Base-by-base conservation (phyloP, 139 green algal species). In the Eudorina sp. region DNA sequence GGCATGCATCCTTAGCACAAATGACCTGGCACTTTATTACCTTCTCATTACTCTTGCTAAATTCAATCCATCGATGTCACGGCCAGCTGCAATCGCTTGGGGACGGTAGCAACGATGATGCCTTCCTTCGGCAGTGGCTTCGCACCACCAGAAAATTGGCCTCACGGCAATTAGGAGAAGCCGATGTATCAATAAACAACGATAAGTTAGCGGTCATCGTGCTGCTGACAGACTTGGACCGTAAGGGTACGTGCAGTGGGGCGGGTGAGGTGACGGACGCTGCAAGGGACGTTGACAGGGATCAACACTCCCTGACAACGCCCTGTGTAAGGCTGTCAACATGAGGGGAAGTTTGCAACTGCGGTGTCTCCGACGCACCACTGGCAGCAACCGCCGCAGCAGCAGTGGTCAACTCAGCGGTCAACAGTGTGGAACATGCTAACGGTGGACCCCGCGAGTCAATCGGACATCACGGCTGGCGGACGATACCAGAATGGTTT, bases 161-260 rank as follows among this genome's bases (percentile, higher is more conserved):
- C 34, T 16, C 46, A 14, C 14, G 25, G 1, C 31, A 29, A 5
- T 21, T 31, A 29, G 31, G 16, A 48, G 11, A 45, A 25, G 11
- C 19, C 19, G 66, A 75, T 16, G 25, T 46, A 31, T 25, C 34
- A 27, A 48, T 34, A 14, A 75, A 75, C 66, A 19, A 14, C 11
- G 66, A 46, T 21, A 46, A 48, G 31, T 34, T 75, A 46, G 66
- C 66, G 19, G 66, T 75, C 25, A 46, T 75, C 38, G 2, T 48
- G 8, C 66, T 75, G 36, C 66, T 75, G 66, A 75, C 66, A 4
- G 66, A 75, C 31, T 75, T 75, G 25, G 66, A 75, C 34, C 66
- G 66, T 27, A 46, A 48, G 46, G 66, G 66, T 46, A n/a, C n/a
- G n/a, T n/a, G n/a, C n/a, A n/a, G n/a, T n/a, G n/a, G n/a, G n/a